Conservation (phyloP, 2,329 filamentous ascomycete genomes). For the Beauveria bassiana region DNA sequence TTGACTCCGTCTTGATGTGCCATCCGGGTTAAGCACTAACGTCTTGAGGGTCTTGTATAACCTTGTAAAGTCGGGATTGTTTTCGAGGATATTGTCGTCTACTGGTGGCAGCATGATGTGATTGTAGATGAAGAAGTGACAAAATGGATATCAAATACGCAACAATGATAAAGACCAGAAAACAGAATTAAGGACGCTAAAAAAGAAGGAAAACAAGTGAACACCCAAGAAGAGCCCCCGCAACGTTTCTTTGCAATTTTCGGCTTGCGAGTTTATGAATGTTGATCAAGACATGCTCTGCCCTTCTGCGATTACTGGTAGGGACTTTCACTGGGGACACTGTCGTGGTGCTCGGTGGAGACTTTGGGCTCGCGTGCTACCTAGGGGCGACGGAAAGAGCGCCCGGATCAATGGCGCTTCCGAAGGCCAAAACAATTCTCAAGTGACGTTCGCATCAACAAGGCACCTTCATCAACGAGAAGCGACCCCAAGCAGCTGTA, state of each 20-base stretch:
- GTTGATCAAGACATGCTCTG: neutral
- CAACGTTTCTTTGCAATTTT: neutral
- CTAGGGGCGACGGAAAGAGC: neutral
- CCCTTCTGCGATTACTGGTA: neutral
- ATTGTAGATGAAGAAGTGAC: neutral
- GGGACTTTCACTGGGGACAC: too few species aligned
- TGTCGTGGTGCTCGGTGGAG: neutral
- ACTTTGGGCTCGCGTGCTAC: neutral
- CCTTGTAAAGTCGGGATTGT: constrained; percentile 53
- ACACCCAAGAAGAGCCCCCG: neutral
- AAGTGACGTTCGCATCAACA: neutral
- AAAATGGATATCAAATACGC: constrained; percentile 1
- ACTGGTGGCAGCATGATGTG: constrained; percentile 49
- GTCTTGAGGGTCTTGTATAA: constrained; percentile 46
- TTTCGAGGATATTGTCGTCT: constrained; percentile 44
- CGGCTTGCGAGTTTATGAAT: neutral
- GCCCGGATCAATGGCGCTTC: constrained; percentile 12
- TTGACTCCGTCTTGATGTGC: constrained; percentile 47
- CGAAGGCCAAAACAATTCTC: constrained; percentile 10
- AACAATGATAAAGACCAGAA: neutral
- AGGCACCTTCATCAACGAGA: neutral
- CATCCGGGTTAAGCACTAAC: constrained; percentile 48
- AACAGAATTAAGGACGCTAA: neutral
- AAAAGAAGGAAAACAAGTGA: neutral
- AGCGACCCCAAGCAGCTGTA: neutral